Base-by-base conservation (phyloP, 1,139 yeast species). In the Blastobotrys arbuscula region DNA sequence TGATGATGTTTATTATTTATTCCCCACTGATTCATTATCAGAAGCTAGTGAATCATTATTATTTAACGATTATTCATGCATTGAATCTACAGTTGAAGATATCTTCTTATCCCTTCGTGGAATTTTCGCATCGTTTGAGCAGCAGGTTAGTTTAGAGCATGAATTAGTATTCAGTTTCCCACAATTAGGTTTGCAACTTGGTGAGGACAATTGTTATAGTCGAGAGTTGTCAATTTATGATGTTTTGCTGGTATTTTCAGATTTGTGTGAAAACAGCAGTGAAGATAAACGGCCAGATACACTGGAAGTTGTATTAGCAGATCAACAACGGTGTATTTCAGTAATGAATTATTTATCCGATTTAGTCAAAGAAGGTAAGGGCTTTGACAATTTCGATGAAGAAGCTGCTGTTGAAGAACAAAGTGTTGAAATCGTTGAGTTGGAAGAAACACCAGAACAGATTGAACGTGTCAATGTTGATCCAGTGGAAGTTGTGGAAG, bases 191-290 rank as follows among this genome's bases (percentile, higher is more conserved):
- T 44, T 59, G 19, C 50, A 50, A 4, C 38, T 59, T 19, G 53
- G 59, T 18, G 62, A 59, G 51, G 63, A 59, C 39, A 58, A 59
- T 50, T 50, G 53, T 26, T 58, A 54, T 44, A 49, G 50, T 28
- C 52, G 56, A 16, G 61, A 59, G 16, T 50, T 59, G 28, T 50
- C 59, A 3, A 31, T 59, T 10, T 50, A 50, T 28, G 63, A 59
- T 41, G 24, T 59, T 15, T 46, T 58, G 15, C 49, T 51, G 34
- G 46, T 56, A 13, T 58, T 56, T 34, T 51, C 54, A 4, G 50
- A 43, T 23, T 50, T 59, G 39, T 45, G 50, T 24, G 47, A 46
- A n/a, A 52, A 50, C 28, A 54, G 53, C 4, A 20, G 45, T 1
- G 45, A 48, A 10, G 45, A 45, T 2, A 49, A 48, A n/a, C 48